Base-by-base conservation (phyloP, 148 eudicot genomes). In the Mesembryanthemum crystallinum region DNA sequence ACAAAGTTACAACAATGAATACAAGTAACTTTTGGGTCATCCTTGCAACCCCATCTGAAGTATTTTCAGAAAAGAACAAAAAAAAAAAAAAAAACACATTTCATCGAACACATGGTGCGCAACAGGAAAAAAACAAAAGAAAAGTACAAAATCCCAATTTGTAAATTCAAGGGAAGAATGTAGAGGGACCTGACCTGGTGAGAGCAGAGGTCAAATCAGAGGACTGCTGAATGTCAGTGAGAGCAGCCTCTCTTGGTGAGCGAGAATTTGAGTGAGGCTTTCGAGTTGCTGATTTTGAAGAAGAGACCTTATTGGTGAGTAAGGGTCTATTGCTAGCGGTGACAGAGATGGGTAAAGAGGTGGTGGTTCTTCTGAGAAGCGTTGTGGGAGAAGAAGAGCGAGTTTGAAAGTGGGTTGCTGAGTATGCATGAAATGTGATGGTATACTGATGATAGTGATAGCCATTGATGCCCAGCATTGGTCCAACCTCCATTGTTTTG, bases 71-170 rank as follows among this genome's bases (percentile, higher is more conserved):
- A 11, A 43, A 17, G 47, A 24, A 7, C 25, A 30, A 43, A 0
- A 39, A 0, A 42, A 67, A 42, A 24, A 7, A 13, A 30, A 43
- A 0, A 39, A 0, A 42, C 42, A 42, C 37, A 69, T 69, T 69
- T 69, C 72, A 69, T 47, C 72, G 47, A 69, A 49, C 58, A 69
- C 35, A 30, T 69, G 72, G 37, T 69, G 57, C 20, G 58, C 72
- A 69, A 47, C 72, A 23, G 0, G 30, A 42, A 68, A 27, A 12
- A 5, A 11, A 68, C 11, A 3, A 42, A 10, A 39, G 39, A 35
- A 35, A 35, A 35, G 3, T 2, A n/a, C 30, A 52, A 52, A 52
- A 52, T 14, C 35, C 71, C 29, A 27, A 25, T 2, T 27, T 6
- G 27, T 21, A 57, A 52, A 32, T 15, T 14, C 25, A 43, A 24